Evolutionary conservation across 257 asterid genomes (phyloP), one percentile per base, ranked within the genome.

Genomic region (Knoxia roxburghii): DNA sequence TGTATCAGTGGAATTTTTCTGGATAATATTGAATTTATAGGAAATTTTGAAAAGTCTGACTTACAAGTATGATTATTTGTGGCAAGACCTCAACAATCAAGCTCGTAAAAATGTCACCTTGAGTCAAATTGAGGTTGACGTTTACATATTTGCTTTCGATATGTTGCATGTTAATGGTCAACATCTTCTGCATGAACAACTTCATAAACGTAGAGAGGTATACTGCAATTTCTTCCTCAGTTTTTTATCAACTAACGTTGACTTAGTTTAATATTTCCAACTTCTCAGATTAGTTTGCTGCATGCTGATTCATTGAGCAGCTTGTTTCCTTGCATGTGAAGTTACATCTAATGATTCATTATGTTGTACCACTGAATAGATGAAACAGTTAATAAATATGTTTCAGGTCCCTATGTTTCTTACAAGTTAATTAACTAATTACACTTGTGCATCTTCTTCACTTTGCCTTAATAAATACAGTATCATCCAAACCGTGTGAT

Each of bases 101-200:
- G 91, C 96, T 74, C 87, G 94, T 67, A 94, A 94, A 74, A 90
- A 94, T 84, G 99, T 90, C 68, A 80, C 71, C 64, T 64, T 81
- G 77, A 77, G 75, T 67, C 98, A 88, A 32, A 90, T 90, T 73
- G 89, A 88, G 83, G 95, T 94, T 75, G 72, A 79, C 3, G 99
- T 94, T 63, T 90, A 95, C 86, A 87, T 90, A 76, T 94, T n/a
- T 81, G 95, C 99, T 46, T 94, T 94, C 70, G 99, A 94, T 73
- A 82, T 90, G 61, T 86, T 94, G 78, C 87, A 87, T 78, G 80
- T 94, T 14, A 80, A 94, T 69, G 96, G 99, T 55, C 86, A 85
- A 76, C 77, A 82, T 73, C 97, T 90, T 81, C 81, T 94, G 54
- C 93, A 87, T 64, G 96, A 88, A 70, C 97, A 90, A 73, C 95